Evolutionary conservation across 2,329 filamentous ascomycete genomes (phyloP).

Genomic region (Annulohypoxylon truncatum): DNA sequence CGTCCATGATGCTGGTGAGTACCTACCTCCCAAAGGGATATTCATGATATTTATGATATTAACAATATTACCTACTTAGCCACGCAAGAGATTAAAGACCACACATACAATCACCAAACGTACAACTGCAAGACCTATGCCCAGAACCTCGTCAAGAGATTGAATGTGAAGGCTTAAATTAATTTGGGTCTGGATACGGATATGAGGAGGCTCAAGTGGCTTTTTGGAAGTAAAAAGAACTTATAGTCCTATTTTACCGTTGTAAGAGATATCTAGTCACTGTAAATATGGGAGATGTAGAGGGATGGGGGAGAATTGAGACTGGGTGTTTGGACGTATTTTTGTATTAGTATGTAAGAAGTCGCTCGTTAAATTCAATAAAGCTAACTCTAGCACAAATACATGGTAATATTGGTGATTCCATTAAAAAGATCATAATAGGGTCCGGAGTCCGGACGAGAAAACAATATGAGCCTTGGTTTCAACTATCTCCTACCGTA

Average conservation of each 20-base stretch:
- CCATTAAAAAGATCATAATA: too few relatives aligned
- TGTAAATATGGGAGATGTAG: neutral
- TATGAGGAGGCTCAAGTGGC: neutral
- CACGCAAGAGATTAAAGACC: neutral
- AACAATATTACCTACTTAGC: neutral
- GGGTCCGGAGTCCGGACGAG: too few relatives aligned
- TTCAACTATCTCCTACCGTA: neutral
- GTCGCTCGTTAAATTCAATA: neutral
- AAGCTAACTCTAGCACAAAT: neutral
- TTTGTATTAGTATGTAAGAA: neutral
- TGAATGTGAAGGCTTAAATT: neutral
- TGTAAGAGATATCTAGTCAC: neutral
- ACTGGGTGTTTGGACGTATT: neutral
- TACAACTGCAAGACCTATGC: slow-evolving; percentile 6
- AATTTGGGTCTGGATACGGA: neutral
- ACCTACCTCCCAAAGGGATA: neutral
- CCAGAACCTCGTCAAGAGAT: neutral
- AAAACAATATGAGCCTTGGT: neutral
- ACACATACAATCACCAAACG: neutral
- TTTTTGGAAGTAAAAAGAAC: neutral
- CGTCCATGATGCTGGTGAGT: neutral
- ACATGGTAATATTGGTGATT: neutral
- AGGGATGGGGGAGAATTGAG: neutral
- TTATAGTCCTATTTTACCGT: neutral
- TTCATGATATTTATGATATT: neutral